Evolutionary conservation across 805 yeast genomes (phyloP).

Genomic region (Brettanomyces bruxellensis): DNA sequence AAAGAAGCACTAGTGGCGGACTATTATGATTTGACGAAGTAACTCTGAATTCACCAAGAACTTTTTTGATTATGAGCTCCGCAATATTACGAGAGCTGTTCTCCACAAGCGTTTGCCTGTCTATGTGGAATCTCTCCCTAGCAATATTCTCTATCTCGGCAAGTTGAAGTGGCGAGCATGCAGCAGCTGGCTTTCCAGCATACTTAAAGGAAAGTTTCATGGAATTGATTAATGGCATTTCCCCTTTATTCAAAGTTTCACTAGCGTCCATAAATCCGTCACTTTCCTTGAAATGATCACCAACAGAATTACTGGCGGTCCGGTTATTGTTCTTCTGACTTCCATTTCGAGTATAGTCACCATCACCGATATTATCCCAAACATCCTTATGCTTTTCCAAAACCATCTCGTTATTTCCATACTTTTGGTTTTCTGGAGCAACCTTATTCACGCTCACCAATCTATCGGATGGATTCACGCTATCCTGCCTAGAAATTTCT

Average conservation of each 20-base stretch:
- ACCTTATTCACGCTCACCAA: slow-evolving; percentile 68
- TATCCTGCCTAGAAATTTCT: slow-evolving; percentile 60
- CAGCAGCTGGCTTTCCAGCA: slow-evolving; percentile 33
- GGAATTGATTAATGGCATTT: background rate
- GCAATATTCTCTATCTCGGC: slow-evolving; percentile 63
- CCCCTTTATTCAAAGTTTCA: background rate
- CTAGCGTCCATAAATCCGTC: slow-evolving; percentile 3
- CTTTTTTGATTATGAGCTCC: slow-evolving; percentile 43
- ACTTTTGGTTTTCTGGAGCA: slow-evolving; percentile 36
- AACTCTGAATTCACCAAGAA: slow-evolving; percentile 66
- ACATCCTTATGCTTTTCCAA: slow-evolving; percentile 38
- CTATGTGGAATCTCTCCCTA: slow-evolving; percentile 42
- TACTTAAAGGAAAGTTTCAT: slow-evolving; percentile 9
- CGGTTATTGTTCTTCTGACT: background rate
- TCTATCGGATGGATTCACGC: slow-evolving; percentile 48
- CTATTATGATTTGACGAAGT: slow-evolving; percentile 62
- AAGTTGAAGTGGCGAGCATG: slow-evolving; percentile 71
- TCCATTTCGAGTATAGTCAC: slow-evolving; percentile 2
- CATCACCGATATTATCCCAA: slow-evolving; percentile 37
- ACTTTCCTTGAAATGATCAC: background rate
- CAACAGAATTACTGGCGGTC: background rate
- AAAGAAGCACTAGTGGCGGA: slow-evolving; percentile 64
- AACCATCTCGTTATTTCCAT: slow-evolving; percentile 70
- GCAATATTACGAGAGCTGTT: slow-evolving; percentile 62
- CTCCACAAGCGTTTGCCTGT: slow-evolving; percentile 43